Evolutionary conservation across 495 filamentous ascomycete species (phyloP), one percentile per base, ranked within the genome.

Genomic region (Tuber melanosporum): DNA sequence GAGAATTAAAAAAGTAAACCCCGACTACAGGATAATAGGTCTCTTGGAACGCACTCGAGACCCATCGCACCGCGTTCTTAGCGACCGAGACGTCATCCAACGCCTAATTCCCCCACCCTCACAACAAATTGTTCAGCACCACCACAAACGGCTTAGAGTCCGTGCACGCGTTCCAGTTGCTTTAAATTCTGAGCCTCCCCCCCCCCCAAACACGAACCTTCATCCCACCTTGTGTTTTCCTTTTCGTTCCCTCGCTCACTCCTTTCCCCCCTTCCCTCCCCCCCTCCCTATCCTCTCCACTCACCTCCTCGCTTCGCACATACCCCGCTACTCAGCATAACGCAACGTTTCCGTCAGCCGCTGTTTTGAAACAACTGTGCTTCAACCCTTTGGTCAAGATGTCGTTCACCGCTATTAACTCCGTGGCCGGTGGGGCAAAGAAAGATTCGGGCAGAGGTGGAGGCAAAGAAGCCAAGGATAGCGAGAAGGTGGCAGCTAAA

Each of bases 81-180:
- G 32, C 32, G 32, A 66, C 26, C 57, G 57, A 36, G 57, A 66
- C 57, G 57, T 66, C 57, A 66, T 66, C 57, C 26, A 66, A 66
- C 57, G 57, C 57, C 26, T 36, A 17, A 36, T 3, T 14, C 32
- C 57, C 26, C 57, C 47, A 52, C 14, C 32, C 12, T 66, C n/a
- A 3, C 52, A 62, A n/a, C n/a, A 66, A 36, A 36, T 66, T 17
- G 26, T 66, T 66, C 57, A 36, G 57, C 26, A 66, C 9, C 10
- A 15, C 52, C 26, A 66, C 57, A 66, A 66, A 66, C 57, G 57
- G 57, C 57, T 66, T 19, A 12, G 57, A 66, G 57, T 66, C 57
- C 57, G 57, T 66, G 57, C 57, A 66, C 57, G 57, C 57, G 57
- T 66, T 36, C n/a, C 26, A 66, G 26, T 19, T 62, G 57, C 57